Evolutionary conservation across 2,329 filamentous ascomycete genomes (phyloP).

Genomic region (Sarocladium brachiariae): DNA sequence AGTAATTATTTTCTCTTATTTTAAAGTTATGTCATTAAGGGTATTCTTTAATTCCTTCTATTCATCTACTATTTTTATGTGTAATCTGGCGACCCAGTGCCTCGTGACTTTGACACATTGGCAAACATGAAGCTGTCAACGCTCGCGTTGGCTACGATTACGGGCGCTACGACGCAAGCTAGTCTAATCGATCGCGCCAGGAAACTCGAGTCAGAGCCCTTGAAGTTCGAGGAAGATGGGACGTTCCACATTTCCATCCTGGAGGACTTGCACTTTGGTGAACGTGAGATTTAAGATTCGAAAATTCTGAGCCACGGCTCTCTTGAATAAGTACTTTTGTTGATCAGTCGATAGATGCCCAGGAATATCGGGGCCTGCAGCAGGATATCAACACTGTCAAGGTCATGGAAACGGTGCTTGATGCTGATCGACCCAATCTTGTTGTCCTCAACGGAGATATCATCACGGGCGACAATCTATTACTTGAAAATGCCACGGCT

Average conservation of each 20-base stretch:
- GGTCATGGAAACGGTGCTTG: constrained; percentile 53
- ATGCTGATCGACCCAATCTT: constrained; percentile 48
- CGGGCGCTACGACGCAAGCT: background rate
- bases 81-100: too few species aligned
- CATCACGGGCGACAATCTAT: constrained; percentile 60
- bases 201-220: background rate
- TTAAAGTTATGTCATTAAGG: too few species aligned
- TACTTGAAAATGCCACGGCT: constrained; percentile 42
- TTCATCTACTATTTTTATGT: too few species aligned
- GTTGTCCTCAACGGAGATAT: constrained; percentile 67
- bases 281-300: constrained; percentile 38
- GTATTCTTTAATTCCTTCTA: too few species aligned
- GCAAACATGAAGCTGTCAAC: background rate
- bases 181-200: background rate
- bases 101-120: too few species aligned
- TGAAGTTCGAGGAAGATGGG: constrained; percentile 33
- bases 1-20: too few species aligned
- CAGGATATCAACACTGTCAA: constrained; percentile 50
- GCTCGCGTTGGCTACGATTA: background rate
- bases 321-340: background rate
- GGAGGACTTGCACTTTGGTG: constrained; percentile 65
- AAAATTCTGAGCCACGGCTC: too few species aligned
- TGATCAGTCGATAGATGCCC: constrained; percentile 29
- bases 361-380: constrained; percentile 35
- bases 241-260: constrained; percentile 54